Percentiles rank a stretch among this genome's conserved stretches.
Evolutionary conservation across 495 filamentous ascomycete genomes (phyloP).

Genomic region (Aspergillus coremiiformis): DNA sequence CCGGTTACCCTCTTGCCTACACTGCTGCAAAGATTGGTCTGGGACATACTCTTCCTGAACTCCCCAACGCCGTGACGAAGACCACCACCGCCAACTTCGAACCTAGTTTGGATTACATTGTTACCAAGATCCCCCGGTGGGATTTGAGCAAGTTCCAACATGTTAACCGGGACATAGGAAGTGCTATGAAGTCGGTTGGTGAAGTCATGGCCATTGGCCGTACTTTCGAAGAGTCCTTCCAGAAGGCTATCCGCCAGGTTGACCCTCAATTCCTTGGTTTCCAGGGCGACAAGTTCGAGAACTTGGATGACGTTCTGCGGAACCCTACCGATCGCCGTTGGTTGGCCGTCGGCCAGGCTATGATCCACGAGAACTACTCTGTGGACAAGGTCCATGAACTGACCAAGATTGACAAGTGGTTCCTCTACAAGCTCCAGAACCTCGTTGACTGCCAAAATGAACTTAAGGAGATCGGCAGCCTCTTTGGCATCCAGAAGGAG

Average conservation of each 20-base stretch:
- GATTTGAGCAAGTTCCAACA: constrained; percentile 97
- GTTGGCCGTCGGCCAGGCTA: constrained; percentile 96
- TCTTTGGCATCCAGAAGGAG: constrained; percentile 54
- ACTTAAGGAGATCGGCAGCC: constrained; percentile 61
- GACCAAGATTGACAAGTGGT: constrained; percentile 85
- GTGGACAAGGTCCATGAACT: constrained; percentile 97
- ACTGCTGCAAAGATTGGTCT: constrained; percentile 93
- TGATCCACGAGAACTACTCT: constrained; percentile 75
- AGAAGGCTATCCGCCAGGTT: constrained; percentile 92
- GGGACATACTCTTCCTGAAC: constrained; percentile 91
- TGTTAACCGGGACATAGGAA: constrained; percentile 87
- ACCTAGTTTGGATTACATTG: constrained; percentile 94
- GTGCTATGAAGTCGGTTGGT: constrained; percentile 99
- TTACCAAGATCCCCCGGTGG: constrained; percentile 98
- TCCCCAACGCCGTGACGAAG: constrained; percentile 92
- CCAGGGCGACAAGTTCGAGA: constrained; percentile 85
- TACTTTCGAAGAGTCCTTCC: constrained; percentile 96
- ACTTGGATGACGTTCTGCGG: constrained; percentile 89
- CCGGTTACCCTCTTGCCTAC: constrained; percentile 93
- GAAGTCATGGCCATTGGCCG: constrained; percentile 98
- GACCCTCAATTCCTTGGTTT: constrained; percentile 94
- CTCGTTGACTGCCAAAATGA: constrained; percentile 76
- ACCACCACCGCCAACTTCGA: constrained; percentile 97
- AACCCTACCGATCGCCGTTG: constrained; percentile 97
- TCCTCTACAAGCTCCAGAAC: constrained; percentile 80